Evolutionary conservation across 768 basidiomycete species (phyloP), one percentile per base, ranked within the genome.

Genomic region (Gloeophyllum trabeum): DNA sequence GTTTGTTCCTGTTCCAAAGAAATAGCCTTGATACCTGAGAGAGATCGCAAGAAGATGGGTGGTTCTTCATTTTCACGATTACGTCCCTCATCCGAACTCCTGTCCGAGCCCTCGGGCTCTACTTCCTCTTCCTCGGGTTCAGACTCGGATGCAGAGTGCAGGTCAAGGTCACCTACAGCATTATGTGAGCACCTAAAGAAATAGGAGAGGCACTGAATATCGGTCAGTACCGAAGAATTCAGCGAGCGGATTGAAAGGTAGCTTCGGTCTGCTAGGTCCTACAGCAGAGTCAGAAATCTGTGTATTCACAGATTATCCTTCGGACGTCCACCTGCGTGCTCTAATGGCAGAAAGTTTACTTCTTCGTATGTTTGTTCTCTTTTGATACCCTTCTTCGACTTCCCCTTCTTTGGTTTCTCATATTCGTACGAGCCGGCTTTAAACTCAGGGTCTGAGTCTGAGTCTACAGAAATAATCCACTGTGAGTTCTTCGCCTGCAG

Each of bases 361-460:
- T n/a, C n/a, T n/a, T n/a, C n/a, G n/a, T n/a, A n/a, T n/a, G n/a
- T n/a, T n/a, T n/a, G n/a, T n/a, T n/a, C n/a, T n/a, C n/a, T n/a
- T n/a, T n/a, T n/a, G n/a, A n/a, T n/a, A n/a, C n/a, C n/a, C n/a
- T n/a, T n/a, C n/a, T n/a, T n/a, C n/a, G n/a, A n/a, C n/a, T n/a
- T 51, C 24, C 56, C 51, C 43, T 61, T 64, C 45, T 47, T 51
- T 0, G 43, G 40, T 43, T 46, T 43, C 54, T 65, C 38, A 43
- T 52, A 34, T 44, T 65, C 42, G 45, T 64, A 65, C 5, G 52
- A 45, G 1, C 69, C 68, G 3, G 70, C 60, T 21, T 60, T 63
- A 48, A 75, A 75, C 38, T 74, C 71, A 24, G 69, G 61, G 49
- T 75, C 72, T 0, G 70, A 68, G 50, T 74, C 71, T 2, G 54